These are phyloP conservation scores for Bipolaris cookei DNA, from an alignment of 2,329 filamentous ascomycete genomes.

Conservation along the genomic window DNA sequence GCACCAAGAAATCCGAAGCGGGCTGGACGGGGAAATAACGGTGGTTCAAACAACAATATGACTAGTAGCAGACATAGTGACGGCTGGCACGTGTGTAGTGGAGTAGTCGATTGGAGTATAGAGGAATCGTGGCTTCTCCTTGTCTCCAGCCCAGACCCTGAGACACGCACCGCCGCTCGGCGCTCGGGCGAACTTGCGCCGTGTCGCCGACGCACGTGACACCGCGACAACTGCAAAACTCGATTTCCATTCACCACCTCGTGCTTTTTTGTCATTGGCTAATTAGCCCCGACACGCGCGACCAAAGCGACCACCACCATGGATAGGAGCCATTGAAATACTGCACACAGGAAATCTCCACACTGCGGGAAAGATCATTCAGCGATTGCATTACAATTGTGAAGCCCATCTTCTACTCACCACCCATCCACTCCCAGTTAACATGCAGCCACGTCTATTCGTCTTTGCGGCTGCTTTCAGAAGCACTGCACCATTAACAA, in stretches of 20 bases:
- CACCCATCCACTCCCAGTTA: constrained; percentile 12
- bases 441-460: constrained; percentile 38
- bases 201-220: constrained; percentile 23
- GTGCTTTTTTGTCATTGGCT: neutral
- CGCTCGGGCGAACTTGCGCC: neutral
- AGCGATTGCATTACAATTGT: neutral
- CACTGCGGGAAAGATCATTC: too few species aligned
- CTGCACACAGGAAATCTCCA: neutral
- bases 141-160: neutral
- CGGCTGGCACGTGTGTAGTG: neutral
- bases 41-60: neutral
- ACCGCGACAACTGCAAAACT: constrained; percentile 10
- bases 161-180: neutral
- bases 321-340: neutral
- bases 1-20: neutral
- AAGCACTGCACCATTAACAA: constrained; percentile 21
- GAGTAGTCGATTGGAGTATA: neutral
- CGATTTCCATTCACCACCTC: neutral
- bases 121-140: constrained; percentile 8
- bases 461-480: constrained; percentile 28
- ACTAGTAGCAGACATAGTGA: too few species aligned
- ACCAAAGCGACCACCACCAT: neutral
- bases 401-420: neutral
- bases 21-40: neutral
- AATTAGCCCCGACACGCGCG: neutral